Evolutionary conservation across 192 early-diverging fungal species (phyloP).

Genomic region (Helicostylum pulchrum): DNA sequence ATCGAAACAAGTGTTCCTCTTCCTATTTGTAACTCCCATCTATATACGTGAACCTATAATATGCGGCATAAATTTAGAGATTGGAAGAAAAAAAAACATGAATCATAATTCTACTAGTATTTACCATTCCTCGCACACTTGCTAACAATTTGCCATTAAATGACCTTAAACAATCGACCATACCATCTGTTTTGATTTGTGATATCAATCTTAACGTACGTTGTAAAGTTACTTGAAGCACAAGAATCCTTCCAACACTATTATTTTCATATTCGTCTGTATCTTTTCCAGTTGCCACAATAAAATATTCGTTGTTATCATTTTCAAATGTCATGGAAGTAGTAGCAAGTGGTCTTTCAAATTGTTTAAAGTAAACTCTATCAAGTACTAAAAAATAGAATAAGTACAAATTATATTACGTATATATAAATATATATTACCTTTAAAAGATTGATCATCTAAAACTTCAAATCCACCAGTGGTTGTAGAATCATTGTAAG

Average conservation of each 20-base stretch:
- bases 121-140: constrained; percentile 60
- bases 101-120: background rate
- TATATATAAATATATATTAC: constrained; percentile 37
- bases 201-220: constrained; percentile 51
- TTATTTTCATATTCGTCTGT: constrained; percentile 62
- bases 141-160: constrained; percentile 69
- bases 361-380: constrained; percentile 41
- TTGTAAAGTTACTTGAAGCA: constrained; percentile 48
- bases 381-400: constrained; percentile 40
- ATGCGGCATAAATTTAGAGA: background rate
- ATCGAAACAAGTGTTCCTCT: constrained; percentile 3
- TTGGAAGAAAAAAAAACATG: background rate
- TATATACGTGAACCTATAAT: constrained; percentile 22
- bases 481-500: background rate
- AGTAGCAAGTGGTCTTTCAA: constrained; percentile 36
- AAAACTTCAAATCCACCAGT: constrained; percentile 47
- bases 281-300: constrained; percentile 70
- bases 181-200: constrained; percentile 52
- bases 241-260: constrained; percentile 69
- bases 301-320: constrained; percentile 52
- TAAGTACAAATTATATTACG: background rate
- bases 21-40: constrained; percentile 19
- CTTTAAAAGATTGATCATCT: constrained; percentile 72
- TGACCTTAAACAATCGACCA: constrained; percentile 57
- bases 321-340: constrained; percentile 46